Evolutionary conservation across 2,329 filamentous ascomycete genomes (phyloP).

Genomic region (Endothia cerciana): DNA sequence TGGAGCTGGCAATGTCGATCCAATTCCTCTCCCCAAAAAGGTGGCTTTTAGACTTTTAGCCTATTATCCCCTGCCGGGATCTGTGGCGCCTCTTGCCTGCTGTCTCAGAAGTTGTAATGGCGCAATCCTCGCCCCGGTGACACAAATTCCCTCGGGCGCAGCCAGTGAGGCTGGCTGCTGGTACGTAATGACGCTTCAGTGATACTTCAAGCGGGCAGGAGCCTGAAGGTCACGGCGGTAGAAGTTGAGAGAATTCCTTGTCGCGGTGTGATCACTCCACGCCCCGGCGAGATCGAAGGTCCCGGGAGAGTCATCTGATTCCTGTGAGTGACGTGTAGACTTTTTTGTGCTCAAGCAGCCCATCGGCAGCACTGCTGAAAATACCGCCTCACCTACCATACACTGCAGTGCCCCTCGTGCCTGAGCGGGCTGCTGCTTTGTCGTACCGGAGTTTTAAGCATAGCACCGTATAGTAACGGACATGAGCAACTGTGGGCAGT

Average conservation of each 20-base stretch:
- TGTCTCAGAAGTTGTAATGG: constrained; percentile 23
- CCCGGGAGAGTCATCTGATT: background rate
- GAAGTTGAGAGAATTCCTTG: constrained; percentile 10
- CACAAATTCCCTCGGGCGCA: too few relatives aligned
- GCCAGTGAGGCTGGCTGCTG: constrained; percentile 22
- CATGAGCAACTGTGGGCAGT: background rate
- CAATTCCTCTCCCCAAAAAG: background rate
- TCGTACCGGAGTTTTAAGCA: background rate
- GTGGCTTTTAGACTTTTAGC: constrained; percentile 4
- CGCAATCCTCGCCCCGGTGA: constrained; percentile 17
- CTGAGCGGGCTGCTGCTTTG: background rate
- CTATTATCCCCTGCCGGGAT: background rate
- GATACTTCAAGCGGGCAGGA: background rate
- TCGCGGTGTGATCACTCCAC: background rate
- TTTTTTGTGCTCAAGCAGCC: background rate
- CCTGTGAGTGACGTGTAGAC: background rate
- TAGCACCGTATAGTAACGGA: background rate
- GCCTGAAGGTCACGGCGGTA: background rate
- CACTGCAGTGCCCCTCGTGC: too few relatives aligned
- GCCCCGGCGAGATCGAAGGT: background rate
- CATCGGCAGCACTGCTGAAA: background rate
- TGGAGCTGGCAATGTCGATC: background rate
- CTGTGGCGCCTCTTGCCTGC: background rate
- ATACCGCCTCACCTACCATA: background rate
- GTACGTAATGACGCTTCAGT: constrained; percentile 23